Percentiles rank a stretch among this genome's conserved stretches.
phyloP scores from a whole-genome alignment of 305 asterid species.

The Euphrasia arctica region DNA sequence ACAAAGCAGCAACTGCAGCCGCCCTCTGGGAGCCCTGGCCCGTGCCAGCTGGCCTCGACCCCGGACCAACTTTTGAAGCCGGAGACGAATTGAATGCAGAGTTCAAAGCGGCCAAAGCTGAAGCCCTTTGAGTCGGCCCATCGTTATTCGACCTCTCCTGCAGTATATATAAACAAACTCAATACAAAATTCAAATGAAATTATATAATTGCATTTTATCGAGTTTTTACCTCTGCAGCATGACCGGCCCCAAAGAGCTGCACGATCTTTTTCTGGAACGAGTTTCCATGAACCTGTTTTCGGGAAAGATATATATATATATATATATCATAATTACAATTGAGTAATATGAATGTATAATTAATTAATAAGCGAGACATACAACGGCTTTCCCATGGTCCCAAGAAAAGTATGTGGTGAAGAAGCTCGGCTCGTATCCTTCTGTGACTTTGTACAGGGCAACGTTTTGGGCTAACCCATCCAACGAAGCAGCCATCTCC shows the following conservation, averaged over 20 bases:
- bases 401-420: constrained; percentile 69
- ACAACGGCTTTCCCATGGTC: constrained; percentile 67
- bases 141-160: constrained; percentile 54
- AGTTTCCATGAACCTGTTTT: constrained; percentile 68
- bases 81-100: constrained; percentile 59
- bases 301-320: constrained; percentile 3
- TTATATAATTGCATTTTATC: too few species aligned
- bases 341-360: not conserved
- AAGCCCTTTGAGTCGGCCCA: constrained; percentile 82
- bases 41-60: constrained; percentile 36
- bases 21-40: constrained; percentile 69
- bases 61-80: constrained; percentile 41
- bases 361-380: constrained; percentile 25
- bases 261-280: constrained; percentile 74
- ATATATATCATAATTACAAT: not conserved
- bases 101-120: constrained; percentile 80
- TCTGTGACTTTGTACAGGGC: constrained; percentile 62
- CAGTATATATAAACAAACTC: not conserved
- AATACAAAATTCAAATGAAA: not conserved
- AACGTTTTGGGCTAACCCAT: constrained; percentile 49
- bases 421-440: constrained; percentile 76
- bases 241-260: constrained; percentile 58
- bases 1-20: constrained; percentile 82
- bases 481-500: constrained; percentile 56
- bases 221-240: constrained; percentile 40